Conservation (phyloP, 1,139 yeast species). For the Diutina neorugosa region DNA sequence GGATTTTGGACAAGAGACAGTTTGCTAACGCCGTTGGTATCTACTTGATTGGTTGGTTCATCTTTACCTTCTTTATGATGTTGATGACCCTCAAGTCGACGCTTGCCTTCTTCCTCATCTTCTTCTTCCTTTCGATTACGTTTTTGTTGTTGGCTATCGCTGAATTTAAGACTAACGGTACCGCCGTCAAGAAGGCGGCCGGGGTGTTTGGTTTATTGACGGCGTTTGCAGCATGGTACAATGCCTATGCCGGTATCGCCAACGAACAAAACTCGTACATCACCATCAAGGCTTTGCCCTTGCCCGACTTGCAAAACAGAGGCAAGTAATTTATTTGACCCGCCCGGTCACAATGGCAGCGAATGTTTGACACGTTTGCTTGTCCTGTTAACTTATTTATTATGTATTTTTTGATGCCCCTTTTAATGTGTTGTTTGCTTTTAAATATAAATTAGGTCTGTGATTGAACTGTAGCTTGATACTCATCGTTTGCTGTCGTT, state of each 20-base stretch:
- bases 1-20: slow-evolving; percentile 22
- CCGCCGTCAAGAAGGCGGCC: slow-evolving; percentile 44
- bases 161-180: slow-evolving; percentile 22
- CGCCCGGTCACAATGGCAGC: background rate
- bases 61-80: slow-evolving; percentile 60
- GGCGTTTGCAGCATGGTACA: slow-evolving; percentile 77
- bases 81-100: slow-evolving; percentile 70
- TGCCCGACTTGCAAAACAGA: slow-evolving; percentile 13
- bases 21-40: slow-evolving; percentile 52
- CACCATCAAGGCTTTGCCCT: slow-evolving; percentile 37
- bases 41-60: slow-evolving; percentile 66
- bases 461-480: background rate
- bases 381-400: slow-evolving; percentile 4
- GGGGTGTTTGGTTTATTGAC: slow-evolving; percentile 76
- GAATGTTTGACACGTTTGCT: background rate
- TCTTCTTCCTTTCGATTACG: slow-evolving; percentile 52
- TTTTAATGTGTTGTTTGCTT: background rate
- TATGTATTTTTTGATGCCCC: slow-evolving; percentile 3
- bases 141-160: slow-evolving; percentile 58
- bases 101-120: slow-evolving; percentile 57
- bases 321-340: slow-evolving; percentile 1
- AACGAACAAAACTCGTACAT: slow-evolving; percentile 59
- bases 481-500: no score
- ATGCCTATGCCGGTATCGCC: slow-evolving; percentile 86
- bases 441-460: slow-evolving; percentile 3